Evolutionary conservation across 1,284 basidiomycete genomes (phyloP).

Genomic region (Thecaphora frezii): DNA sequence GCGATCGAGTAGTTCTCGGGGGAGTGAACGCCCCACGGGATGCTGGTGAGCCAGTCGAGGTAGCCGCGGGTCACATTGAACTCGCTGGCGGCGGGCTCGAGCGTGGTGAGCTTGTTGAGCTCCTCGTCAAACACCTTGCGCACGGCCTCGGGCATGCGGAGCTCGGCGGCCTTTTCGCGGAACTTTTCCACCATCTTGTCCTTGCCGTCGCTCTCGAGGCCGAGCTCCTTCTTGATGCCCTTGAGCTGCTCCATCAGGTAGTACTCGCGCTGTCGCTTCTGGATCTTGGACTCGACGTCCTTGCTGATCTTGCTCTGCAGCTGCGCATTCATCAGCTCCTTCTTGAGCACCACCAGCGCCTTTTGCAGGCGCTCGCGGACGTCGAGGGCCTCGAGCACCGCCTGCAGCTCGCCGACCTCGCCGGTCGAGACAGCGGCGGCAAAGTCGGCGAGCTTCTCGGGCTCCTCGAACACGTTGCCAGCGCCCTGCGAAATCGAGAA

Average conservation of each 20-base stretch:
- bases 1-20: conserved; percentile 88
- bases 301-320: conserved; percentile 90
- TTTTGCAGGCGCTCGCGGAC: conserved; percentile 89
- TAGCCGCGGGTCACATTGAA: conserved; percentile 70
- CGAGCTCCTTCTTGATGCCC: conserved; percentile 97
- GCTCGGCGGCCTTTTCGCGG: conserved; percentile 77
- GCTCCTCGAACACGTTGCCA: conserved; percentile 97
- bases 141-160: conserved; percentile 91
- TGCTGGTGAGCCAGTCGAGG: conserved; percentile 67
- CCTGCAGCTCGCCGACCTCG: conserved; percentile 86
- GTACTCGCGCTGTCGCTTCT: conserved; percentile 94
- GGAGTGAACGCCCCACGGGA: conserved; percentile 95
- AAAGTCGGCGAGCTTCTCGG: conserved; percentile 96
- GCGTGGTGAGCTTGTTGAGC: conserved; percentile 82
- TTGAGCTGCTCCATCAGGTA: conserved; percentile 98
- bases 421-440: conserved; percentile 93
- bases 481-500: conserved; percentile 94
- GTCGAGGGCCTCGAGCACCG: conserved; percentile 82
- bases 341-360: conserved; percentile 89
- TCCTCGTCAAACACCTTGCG: conserved; percentile 97
- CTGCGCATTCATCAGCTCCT: conserved; percentile 96
- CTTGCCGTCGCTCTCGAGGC: conserved; percentile 95
- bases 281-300: conserved; percentile 94
- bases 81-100: conserved; percentile 87
- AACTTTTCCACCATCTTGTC: conserved; percentile 97